Base-by-base conservation (phyloP, 2,329 filamentous ascomycete genomes). In the Diplodia seriata region DNA sequence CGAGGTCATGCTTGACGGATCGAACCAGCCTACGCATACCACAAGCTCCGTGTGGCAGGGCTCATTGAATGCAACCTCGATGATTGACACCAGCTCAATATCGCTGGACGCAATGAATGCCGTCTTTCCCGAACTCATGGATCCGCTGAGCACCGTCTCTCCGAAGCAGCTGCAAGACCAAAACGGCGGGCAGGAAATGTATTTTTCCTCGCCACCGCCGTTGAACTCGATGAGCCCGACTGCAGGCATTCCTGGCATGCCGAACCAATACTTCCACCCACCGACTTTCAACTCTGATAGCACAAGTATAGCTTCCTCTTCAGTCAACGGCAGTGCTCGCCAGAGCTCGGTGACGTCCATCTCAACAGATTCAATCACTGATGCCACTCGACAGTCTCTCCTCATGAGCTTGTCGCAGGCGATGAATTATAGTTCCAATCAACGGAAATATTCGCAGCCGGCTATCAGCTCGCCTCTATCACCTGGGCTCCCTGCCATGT, bases 1-100 rank as follows among this genome's bases (percentile, higher is more conserved):
- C 79, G 95, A 98, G 77, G 89, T 93, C 69, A 93, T 97, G 90
- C 84, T 95, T 68, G 93, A 97, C 78, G 92, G 92, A 36, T 82
- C 80, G 33, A 79, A 79, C 26, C 77, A 79, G 67, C 50, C 66
- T 15, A 26, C 69, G 12, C 74, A 76, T 36, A 76, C 76, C 31
- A 77, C 77, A 20, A 71, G 73, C 62, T 72, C 75, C 47, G 76
- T 79, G 74, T 81, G 79, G 79, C 76, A 79, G 53, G 76, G 76
- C 33, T 73, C 75, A 23, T 67, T 93, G 74, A 89, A 92, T 79
- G 85, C 87, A 26, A 90, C 91, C 71, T 87, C 89, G 36, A 85
- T 89, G 73, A 85, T 92, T 77, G 82, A 87, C 53, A 79, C 82
- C 5, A 88, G 89, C 73, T 87, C 89, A 5, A 94, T 92, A 76